Conservation (phyloP, 225 moss, liverwort and hornwort genomes). For the Asterella californica region DNA sequence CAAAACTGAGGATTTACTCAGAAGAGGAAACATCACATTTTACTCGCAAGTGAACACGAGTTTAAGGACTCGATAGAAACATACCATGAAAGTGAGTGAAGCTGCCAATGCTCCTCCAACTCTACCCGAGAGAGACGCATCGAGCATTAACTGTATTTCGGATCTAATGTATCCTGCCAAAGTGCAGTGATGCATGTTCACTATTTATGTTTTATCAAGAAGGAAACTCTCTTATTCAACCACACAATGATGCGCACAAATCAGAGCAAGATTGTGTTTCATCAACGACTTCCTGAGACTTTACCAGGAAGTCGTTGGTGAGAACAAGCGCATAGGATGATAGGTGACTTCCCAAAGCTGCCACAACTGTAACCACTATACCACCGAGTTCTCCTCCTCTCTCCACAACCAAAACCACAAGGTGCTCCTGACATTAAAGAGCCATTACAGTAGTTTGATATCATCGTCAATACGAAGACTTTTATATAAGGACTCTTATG, state of each 20-base stretch:
- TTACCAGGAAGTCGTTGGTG: too few relatives aligned
- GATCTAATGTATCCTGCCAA: conserved; percentile 56
- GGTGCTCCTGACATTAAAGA: neutral
- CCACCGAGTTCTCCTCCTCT: neutral
- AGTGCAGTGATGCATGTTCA: too few relatives aligned
- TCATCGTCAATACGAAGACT: conserved; percentile 20
- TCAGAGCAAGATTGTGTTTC: too few relatives aligned
- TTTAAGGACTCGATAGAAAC: conserved; percentile 41
- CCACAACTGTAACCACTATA: conserved; percentile 5
- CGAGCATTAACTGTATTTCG: conserved; percentile 55
- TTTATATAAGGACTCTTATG: too few relatives aligned
- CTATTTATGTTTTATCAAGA: too few relatives aligned
- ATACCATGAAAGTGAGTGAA: too few relatives aligned
- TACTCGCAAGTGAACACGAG: neutral
- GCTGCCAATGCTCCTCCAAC: conserved; percentile 86
- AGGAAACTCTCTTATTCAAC: too few relatives aligned
- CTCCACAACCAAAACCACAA: neutral
- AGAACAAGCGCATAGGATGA: too few relatives aligned
- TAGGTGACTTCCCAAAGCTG: neutral
- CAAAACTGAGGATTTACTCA: neutral
- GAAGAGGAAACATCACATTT: neutral
- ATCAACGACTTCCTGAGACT: too few relatives aligned
- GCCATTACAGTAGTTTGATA: neutral
- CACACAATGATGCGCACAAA: too few relatives aligned
- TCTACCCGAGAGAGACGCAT: conserved; percentile 96